A percentile compares a stretch with the other conserved stretches of the same genome.
Evolutionary conservation across 257 asterid genomes (phyloP).

Genomic region (Leonotis leonurus): DNA sequence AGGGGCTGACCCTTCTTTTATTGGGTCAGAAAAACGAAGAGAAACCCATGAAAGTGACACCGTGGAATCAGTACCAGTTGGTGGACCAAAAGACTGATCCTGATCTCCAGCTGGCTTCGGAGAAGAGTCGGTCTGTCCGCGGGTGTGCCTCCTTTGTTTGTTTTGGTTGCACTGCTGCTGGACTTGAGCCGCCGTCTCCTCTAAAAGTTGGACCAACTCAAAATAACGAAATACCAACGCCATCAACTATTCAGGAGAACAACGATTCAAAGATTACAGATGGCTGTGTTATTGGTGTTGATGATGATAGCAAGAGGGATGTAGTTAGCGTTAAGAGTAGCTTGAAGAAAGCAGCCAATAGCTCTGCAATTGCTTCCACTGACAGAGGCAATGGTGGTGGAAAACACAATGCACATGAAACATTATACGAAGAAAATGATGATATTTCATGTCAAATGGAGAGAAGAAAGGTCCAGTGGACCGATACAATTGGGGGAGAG

Average conservation of each 20-base stretch:
- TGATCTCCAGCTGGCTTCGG: conserved; percentile 92
- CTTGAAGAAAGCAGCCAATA: not conserved
- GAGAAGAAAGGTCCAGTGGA: conserved; percentile 84
- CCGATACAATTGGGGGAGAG: conserved; percentile 73
- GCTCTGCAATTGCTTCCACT: conserved; percentile 17
- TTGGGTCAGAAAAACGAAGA: conserved; percentile 82
- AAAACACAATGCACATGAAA: conserved; percentile 19
- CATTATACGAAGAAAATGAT: conserved; percentile 23
- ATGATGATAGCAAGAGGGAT: conserved; percentile 18
- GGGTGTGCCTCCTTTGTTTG: conserved; percentile 84
- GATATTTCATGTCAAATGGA: conserved; percentile 34
- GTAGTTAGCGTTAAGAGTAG: conserved; percentile 1
- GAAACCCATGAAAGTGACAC: conserved; percentile 96
- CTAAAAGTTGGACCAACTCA: conserved; percentile 67
- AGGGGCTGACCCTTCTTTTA: conserved; percentile 86
- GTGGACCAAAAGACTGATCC: conserved; percentile 82
- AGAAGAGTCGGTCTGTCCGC: conserved; percentile 54
- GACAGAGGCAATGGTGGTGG: conserved; percentile 9
- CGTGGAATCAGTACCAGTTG: conserved; percentile 98
- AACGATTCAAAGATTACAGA: conserved; percentile 23
- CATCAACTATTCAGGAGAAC: conserved; percentile 33
- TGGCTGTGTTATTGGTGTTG: conserved; percentile 29
- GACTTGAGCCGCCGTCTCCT: conserved; percentile 62
- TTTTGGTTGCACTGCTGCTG: conserved; percentile 74
- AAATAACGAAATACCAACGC: conserved; percentile 43